These are phyloP conservation scores for Microdochium bolleyi DNA, from an alignment of 2,329 filamentous ascomycete genomes.

Conservation along the genomic window DNA sequence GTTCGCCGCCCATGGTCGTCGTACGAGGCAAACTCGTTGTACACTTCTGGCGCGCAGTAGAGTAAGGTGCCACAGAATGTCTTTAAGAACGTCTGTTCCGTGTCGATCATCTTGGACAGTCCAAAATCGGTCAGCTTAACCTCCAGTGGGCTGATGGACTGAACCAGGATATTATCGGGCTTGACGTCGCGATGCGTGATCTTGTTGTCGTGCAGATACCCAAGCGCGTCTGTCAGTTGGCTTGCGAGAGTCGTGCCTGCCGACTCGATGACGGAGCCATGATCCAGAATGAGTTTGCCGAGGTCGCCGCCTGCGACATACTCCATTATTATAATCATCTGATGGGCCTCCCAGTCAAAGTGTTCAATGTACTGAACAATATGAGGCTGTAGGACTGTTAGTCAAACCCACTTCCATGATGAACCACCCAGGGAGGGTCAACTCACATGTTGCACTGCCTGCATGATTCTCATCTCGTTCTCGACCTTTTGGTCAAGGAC, in stretches of 20 bases:
- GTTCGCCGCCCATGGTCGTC: constrained; percentile 62
- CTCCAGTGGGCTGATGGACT: constrained; percentile 60
- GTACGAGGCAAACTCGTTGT: constrained; percentile 62
- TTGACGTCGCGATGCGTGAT: constrained; percentile 99
- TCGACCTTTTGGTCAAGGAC: constrained; percentile 85
- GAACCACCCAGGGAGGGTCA: neutral
- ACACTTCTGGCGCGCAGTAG: constrained; percentile 96
- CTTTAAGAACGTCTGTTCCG: constrained; percentile 83
- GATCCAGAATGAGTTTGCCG: constrained; percentile 58
- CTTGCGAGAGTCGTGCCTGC: constrained; percentile 63
- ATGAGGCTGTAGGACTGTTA: constrained; percentile 50
- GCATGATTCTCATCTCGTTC: constrained; percentile 97
- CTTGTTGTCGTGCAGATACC: constrained; percentile 77
- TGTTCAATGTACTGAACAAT: constrained; percentile 90
- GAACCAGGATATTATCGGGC: constrained; percentile 91
- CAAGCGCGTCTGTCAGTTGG: constrained; percentile 74
- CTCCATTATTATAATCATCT: constrained; percentile 98
- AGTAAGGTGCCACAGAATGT: constrained; percentile 95
- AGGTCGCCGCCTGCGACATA: constrained; percentile 78
- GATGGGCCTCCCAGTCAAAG: constrained; percentile 68
- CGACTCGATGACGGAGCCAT: constrained; percentile 56
- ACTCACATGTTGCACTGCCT: constrained; percentile 71
- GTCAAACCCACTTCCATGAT: constrained; percentile 2
- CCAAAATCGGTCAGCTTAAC: constrained; percentile 97
- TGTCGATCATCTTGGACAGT: constrained; percentile 86